A percentile compares a stretch with the other conserved stretches of the same genome.
phyloP scores from a whole-genome alignment of 768 basidiomycete genomes.

The Zangia roseola region DNA sequence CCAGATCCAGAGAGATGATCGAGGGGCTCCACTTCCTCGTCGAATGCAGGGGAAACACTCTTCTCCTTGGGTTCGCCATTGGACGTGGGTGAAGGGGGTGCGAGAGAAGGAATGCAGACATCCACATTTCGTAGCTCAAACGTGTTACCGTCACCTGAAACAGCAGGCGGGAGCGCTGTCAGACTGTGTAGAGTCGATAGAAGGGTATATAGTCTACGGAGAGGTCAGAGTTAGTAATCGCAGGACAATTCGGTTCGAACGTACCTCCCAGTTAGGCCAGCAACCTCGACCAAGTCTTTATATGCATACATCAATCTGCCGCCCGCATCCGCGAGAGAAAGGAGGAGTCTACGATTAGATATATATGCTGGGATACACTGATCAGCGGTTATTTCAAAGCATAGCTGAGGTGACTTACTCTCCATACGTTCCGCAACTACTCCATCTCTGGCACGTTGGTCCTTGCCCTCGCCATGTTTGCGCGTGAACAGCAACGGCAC shows the following conservation, averaged over 20 bases:
- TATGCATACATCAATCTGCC: constrained; percentile 96
- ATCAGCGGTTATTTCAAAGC: background rate
- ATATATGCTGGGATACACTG: constrained; percentile 63
- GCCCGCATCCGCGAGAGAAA: constrained; percentile 96
- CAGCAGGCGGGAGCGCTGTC: constrained; percentile 44
- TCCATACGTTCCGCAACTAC: constrained; percentile 51
- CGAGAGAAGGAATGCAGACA: constrained; percentile 55
- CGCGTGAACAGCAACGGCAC: constrained; percentile 82
- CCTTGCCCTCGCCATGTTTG: constrained; percentile 14
- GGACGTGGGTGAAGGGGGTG: background rate
- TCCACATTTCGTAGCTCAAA: constrained; percentile 70
- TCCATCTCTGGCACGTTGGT: constrained; percentile 21
- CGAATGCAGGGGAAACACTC: background rate
- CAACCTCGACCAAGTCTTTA: constrained; percentile 93
- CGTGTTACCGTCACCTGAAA: constrained; percentile 34
- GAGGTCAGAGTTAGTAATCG: background rate
- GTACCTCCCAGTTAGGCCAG: constrained; percentile 74
- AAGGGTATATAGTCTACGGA: constrained; percentile 75
- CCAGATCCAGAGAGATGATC: constrained; percentile 21
- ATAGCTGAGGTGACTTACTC: constrained; percentile 29
- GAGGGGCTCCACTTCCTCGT: constrained; percentile 15
- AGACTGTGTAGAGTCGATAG: constrained; percentile 83
- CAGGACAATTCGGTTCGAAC: background rate
- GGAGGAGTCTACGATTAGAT: constrained; percentile 84
- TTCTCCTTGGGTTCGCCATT: constrained; percentile 6